phyloP scores from a whole-genome alignment of 768 basidiomycete species.

The Hericium rajendrae region DNA sequence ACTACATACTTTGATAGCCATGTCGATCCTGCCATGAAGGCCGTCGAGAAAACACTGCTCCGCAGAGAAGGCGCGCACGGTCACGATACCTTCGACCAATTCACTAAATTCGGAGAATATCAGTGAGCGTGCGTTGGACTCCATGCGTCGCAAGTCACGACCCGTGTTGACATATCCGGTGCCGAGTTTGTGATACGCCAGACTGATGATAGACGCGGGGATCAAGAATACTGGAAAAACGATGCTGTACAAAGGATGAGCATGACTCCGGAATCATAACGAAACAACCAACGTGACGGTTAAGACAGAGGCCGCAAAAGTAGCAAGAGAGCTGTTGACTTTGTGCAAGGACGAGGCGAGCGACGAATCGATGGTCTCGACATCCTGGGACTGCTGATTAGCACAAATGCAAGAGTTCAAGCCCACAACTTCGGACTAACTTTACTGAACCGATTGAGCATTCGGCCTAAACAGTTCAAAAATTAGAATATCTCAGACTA shows the following conservation, averaged over 20 bases:
- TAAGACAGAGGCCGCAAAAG: conserved; percentile 67
- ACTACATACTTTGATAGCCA: conserved; percentile 53
- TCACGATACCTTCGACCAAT: conserved; percentile 83
- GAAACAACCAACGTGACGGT: conserved; percentile 47
- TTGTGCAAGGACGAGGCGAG: conserved; percentile 59
- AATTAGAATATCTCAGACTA: background rate
- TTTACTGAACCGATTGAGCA: conserved; percentile 81
- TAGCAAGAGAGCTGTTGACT: conserved; percentile 71
- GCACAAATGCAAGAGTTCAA: background rate
- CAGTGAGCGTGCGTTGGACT: conserved; percentile 77
- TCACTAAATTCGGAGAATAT: conserved; percentile 81
- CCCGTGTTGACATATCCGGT: conserved; percentile 72
- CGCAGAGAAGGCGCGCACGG: conserved; percentile 83
- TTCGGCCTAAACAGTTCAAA: conserved; percentile 41
- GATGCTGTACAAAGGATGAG: conserved; percentile 26
- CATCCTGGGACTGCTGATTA: conserved; percentile 36
- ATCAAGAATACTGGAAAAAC: conserved; percentile 80
- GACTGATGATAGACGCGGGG: conserved; percentile 66
- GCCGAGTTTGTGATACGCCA: conserved; percentile 61
- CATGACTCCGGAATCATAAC: background rate
- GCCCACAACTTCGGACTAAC: conserved; percentile 18
- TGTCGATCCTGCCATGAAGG: conserved; percentile 64
- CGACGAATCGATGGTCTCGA: conserved; percentile 81
- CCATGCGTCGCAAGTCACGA: conserved; percentile 81
- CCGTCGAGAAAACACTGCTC: conserved; percentile 70